Evolutionary conservation across 2,329 filamentous ascomycete genomes (phyloP).

Genomic region (Aureobasidium vineae): DNA sequence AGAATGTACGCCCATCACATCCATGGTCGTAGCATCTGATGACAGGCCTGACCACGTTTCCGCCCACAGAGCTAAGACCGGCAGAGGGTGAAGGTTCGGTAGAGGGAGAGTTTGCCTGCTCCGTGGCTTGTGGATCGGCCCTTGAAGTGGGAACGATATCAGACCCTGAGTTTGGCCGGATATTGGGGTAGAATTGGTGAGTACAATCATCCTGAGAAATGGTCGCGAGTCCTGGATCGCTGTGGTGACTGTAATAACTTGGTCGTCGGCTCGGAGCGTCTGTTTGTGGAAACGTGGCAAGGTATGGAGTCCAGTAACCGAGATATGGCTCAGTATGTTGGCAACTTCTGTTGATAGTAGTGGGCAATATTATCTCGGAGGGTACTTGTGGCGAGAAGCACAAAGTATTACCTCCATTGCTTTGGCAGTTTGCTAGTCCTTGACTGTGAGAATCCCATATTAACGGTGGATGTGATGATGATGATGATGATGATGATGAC

Average conservation of each 20-base stretch:
- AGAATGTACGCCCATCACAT: neutral
- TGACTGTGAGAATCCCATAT: neutral
- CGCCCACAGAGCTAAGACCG: neutral
- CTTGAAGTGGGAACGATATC: neutral
- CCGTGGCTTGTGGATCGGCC: neutral
- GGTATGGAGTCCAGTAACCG: neutral
- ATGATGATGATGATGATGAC: neutral
- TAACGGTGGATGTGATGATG: neutral
- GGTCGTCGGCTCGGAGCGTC: neutral
- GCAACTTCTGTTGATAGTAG: neutral
- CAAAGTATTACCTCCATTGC: neutral
- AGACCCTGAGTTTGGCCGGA: neutral
- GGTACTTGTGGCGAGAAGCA: neutral
- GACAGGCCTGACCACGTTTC: neutral
- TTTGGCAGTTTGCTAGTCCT: neutral
- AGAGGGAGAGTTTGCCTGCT: neutral
- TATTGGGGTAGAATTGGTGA: neutral
- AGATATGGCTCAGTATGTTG: neutral
- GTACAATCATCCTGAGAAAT: neutral
- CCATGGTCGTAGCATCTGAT: conserved; percentile 6
- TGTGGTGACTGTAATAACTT: neutral
- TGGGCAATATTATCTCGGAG: neutral
- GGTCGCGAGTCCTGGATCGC: neutral
- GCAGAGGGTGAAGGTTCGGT: neutral
- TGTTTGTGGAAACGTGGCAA: neutral